Base-by-base conservation (phyloP, 305 asterid species). In the Nicotiana rustica region DNA sequence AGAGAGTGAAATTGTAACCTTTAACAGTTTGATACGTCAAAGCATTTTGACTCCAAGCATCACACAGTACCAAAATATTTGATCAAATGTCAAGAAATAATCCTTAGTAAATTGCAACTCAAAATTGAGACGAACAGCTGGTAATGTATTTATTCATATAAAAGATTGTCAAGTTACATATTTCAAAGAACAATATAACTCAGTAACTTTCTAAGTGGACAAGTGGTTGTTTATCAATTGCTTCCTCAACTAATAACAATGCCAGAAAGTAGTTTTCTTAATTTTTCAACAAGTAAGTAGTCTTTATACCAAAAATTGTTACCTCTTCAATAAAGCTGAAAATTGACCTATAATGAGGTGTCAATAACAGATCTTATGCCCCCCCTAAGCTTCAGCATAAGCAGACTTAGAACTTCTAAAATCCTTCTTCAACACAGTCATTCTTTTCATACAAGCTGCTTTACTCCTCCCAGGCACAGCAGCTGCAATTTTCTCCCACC, bases 401-500 rank as follows among this genome's bases (percentile, higher is more conserved):
- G 90, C 90, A 84, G 88, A 88, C 91, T 92, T 96, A 1, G 96
- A 91, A 76, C 90, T 94, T 67, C 99, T 89, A 55, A 93, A 94
- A 87, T 85, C 97, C 91, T 88, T 96, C 90, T 96, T 96, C 93
- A 96, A 86, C 61, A 90, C 97, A 3, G 89, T 56, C 84, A 96
- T 89, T 85, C 98, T 92, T 87, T 90, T 93, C 88, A 91, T 79
- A 76, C 99, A 96, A 0, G 91, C 93, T 0, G 95, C 83, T 87
- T 93, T 96, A 0, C 90, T 82, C 86, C 91, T 94, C 71, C 97
- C 99, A 0, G 97, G 97, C 66, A 96, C 89, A 9, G 98, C 91
- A 9, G 94, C 93, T 1, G 95, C 94, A 82, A 96, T 87, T 90
- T 96, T 96, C 94, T 96, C 99, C 99, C 99, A 96, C 85, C 98